These are phyloP conservation scores for Elsinoe perseae DNA, from an alignment of 2,329 filamentous ascomycete species.

Conservation along the genomic window DNA sequence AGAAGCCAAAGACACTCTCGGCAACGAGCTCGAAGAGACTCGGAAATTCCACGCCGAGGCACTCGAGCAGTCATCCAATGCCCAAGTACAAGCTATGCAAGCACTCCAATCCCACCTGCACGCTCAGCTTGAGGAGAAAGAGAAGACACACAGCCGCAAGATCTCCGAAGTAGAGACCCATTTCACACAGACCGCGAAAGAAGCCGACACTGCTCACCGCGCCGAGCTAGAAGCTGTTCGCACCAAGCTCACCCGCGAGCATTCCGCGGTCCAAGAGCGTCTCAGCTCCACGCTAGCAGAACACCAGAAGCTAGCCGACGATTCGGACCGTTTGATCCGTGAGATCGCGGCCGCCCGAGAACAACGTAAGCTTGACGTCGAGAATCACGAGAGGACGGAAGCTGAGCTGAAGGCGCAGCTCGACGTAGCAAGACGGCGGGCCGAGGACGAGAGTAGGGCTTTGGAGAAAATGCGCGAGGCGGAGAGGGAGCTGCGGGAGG, in stretches of 20 bases:
- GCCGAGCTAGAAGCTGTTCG: slow-evolving; percentile 16
- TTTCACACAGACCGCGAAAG: neutral
- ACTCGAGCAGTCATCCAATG: neutral
- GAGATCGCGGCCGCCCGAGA: slow-evolving; percentile 9
- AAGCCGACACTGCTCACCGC: slow-evolving; percentile 1
- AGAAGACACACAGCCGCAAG: slow-evolving; percentile 6
- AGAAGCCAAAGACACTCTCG: slow-evolving; percentile 9
- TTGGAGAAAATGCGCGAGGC: neutral
- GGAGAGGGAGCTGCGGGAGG: neutral
- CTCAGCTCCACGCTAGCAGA: slow-evolving; percentile 5
- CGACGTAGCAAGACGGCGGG: neutral
- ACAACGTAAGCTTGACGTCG: slow-evolving; percentile 16
- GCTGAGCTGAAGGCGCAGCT: slow-evolving; percentile 15
- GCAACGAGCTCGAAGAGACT: slow-evolving; percentile 5
- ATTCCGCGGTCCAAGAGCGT: slow-evolving; percentile 10
- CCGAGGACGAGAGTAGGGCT: neutral
- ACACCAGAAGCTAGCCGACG: slow-evolving; percentile 5
- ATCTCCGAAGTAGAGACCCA: slow-evolving; percentile 4
- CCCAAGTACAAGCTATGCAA: slow-evolving; percentile 8
- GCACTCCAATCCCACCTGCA: slow-evolving; percentile 9
- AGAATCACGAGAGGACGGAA: slow-evolving; percentile 14
- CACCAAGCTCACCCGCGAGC: slow-evolving; percentile 4
- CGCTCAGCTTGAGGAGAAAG: neutral
- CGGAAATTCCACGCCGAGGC: neutral
- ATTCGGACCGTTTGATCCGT: neutral